phyloP scores from a whole-genome alignment of 352 stramenopile species.

The Phytophthora quininea region DNA sequence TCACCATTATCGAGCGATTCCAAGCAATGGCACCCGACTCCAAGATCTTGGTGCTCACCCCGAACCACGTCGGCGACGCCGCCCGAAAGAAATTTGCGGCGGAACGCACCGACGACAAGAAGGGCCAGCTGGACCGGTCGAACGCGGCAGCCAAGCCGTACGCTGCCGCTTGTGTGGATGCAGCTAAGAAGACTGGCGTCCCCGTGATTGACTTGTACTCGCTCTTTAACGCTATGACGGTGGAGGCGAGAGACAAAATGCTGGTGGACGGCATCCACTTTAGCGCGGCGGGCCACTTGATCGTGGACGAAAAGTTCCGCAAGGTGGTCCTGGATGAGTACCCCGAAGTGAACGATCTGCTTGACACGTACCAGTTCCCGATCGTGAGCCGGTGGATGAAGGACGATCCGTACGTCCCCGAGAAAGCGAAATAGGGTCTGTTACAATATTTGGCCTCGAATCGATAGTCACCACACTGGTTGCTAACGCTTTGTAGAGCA shows the following conservation, averaged over 20 bases:
- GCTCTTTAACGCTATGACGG: constrained; percentile 43
- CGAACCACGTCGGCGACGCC: constrained; percentile 37
- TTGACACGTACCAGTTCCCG: constrained; percentile 27
- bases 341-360: constrained; percentile 2
- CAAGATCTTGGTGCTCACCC: constrained; percentile 49
- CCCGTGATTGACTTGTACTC: constrained; percentile 40
- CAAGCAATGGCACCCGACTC: constrained; percentile 9
- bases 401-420: constrained; percentile 4
- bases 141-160: constrained; percentile 37
- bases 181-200: constrained; percentile 19
- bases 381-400: constrained; percentile 1
- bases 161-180: constrained; percentile 40
- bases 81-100: constrained; percentile 7
- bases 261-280: constrained; percentile 57
- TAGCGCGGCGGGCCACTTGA: constrained; percentile 37
- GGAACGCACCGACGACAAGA: constrained; percentile 6
- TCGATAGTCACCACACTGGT: too few species aligned
- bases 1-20: constrained; percentile 24
- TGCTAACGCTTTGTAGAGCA: too few species aligned
- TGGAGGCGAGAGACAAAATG: constrained; percentile 16
- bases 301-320: constrained; percentile 39
- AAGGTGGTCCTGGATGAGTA: constrained; percentile 27
- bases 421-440: not conserved
- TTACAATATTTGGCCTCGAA: too few species aligned
- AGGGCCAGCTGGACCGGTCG: constrained; percentile 34